A percentile compares a stretch with the other conserved stretches of the same genome.
Evolutionary conservation across 148 eudicot genomes (phyloP).

Genomic region (Mesembryanthemum crystallinum): DNA sequence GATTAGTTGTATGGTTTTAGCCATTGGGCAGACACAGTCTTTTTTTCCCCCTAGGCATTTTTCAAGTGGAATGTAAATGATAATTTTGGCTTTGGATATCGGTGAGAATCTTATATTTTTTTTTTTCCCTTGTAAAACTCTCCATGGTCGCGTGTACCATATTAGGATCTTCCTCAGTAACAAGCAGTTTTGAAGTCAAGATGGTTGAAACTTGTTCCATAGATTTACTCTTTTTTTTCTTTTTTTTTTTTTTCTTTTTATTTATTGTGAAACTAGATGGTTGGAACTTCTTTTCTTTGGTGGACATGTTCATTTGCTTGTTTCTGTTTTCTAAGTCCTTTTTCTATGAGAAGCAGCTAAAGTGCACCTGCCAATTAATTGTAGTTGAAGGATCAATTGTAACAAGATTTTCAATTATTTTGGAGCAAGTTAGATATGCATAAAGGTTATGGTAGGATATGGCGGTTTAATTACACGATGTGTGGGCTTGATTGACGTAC

Average conservation of each 20-base stretch:
- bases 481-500: no score
- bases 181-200: slow-evolving; percentile 31
- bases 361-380: no score
- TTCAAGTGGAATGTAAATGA: slow-evolving; percentile 39
- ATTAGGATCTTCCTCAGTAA: slow-evolving; percentile 16
- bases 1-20: slow-evolving; percentile 24
- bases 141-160: slow-evolving; percentile 35
- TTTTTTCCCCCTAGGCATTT: slow-evolving; percentile 31
- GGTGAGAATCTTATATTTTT: slow-evolving; percentile 25
- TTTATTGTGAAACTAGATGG: background rate
- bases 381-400: no score
- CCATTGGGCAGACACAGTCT: slow-evolving; percentile 15
- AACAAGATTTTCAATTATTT: no score
- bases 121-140: slow-evolving; percentile 29
- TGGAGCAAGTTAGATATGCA: no score
- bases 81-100: slow-evolving; percentile 29
- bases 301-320: background rate
- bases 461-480: no score
- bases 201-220: slow-evolving; percentile 7
- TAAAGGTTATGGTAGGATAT: no score
- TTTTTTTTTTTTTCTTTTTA: no score
- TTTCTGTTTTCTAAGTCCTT: background rate
- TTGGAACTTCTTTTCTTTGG: no score
- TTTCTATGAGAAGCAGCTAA: no score
- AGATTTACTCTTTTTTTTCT: background rate